Evolutionary conservation across 805 yeast genomes (phyloP), one percentile per base, ranked within the genome.

Genomic region (Kregervanrija pseudodelftensis): DNA sequence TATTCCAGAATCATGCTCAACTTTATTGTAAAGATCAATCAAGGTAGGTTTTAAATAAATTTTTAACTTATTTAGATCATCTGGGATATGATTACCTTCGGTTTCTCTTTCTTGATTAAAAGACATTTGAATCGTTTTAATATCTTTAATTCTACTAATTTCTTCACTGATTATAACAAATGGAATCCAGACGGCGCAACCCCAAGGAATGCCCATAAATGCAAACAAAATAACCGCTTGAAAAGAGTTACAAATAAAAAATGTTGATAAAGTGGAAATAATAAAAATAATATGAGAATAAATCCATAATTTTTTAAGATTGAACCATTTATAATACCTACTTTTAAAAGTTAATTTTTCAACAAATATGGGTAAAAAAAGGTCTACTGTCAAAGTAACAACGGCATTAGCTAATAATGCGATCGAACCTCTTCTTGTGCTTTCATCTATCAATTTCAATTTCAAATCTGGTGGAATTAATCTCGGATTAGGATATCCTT

Each of bases 141-240:
- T 65, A 50, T 72, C 77, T 48, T 72, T 74, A 30, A 76, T 72
- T 43, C 79, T 60, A 30, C 79, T 66, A 13, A 76, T 66, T 49
- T 77, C 82, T 52, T 77, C 80, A 32, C 82, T 74, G 10, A 80
- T 77, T 34, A 80, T 54, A 1, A 78, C 79, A 58, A 78, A 80
- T 7, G 85, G 85, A 2, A 80, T 79, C 85, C 85, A 80, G 13
- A 77, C 66, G 0, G 83, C 80, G 47, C 68, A 68, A 1, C 85
- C 84, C 85, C 85, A 80, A 0, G 83, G 73, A 15, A 79, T 62
- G 3, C 85, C 85, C 37, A 78, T 56, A 12, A 78, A 52, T 0
- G 69, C 79, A 51, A 79, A 74, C 56, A 79, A 56, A 0, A 64
- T 49, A 8, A 77, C 70, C 0, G 80, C 83, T 11, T 57, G 63